phyloP scores from a whole-genome alignment of 768 basidiomycete genomes.

The Mycena polygramma region DNA sequence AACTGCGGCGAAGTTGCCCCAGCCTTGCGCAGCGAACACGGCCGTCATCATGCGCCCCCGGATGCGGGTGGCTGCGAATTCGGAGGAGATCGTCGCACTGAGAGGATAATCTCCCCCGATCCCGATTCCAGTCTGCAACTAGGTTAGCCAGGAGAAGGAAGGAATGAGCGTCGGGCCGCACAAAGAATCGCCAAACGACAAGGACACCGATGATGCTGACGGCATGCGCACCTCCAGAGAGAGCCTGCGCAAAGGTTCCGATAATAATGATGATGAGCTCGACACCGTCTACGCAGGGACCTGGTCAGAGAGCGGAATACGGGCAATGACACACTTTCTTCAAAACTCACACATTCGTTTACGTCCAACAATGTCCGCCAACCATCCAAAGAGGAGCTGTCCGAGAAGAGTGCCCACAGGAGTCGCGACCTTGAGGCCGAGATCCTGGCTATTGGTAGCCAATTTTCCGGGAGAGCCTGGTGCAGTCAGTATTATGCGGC shows the following conservation, averaged over 20 bases:
- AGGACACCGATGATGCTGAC: neutral
- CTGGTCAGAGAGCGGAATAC: no score
- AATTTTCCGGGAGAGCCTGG: neutral
- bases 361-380: conserved; percentile 82
- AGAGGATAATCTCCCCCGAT: conserved; percentile 94
- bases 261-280: neutral
- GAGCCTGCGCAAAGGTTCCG: neutral
- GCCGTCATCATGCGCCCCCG: conserved; percentile 53
- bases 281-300: neutral
- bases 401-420: conserved; percentile 83
- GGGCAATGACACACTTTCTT: no score
- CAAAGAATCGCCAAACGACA: neutral
- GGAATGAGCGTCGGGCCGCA: neutral
- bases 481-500: neutral
- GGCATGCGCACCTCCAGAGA: neutral
- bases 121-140: conserved; percentile 80
- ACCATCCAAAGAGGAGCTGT: conserved; percentile 85
- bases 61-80: conserved; percentile 82
- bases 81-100: conserved; percentile 87
- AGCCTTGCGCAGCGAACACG: conserved; percentile 88
- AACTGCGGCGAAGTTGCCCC: conserved; percentile 67
- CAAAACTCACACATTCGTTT: conserved; percentile 72
- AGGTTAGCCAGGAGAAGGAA: conserved; percentile 38
- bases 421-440: conserved; percentile 83
- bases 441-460: conserved; percentile 49